Evolutionary conservation across 495 filamentous ascomycete species (phyloP).

Genomic region (Mytilinidion resinicola): DNA sequence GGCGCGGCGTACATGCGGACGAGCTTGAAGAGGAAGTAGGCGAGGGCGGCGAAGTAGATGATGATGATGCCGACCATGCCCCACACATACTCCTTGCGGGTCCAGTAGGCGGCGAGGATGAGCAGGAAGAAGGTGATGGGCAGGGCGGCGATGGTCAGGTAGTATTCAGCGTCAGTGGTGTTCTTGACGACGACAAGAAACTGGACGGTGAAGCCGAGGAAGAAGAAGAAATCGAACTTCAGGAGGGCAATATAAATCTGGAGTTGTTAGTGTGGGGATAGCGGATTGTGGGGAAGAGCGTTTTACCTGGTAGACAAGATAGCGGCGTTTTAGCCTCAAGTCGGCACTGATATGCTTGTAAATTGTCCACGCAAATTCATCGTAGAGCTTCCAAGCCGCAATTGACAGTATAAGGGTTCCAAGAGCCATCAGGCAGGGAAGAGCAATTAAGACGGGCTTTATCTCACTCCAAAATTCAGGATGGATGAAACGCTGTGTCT

Average conservation of each 20-base stretch:
- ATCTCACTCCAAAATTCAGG: conserved; percentile 56
- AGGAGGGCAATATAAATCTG: conserved; percentile 96
- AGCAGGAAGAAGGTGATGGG: conserved; percentile 86
- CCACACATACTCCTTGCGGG: conserved; percentile 68
- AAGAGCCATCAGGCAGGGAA: conserved; percentile 75
- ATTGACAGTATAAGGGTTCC: conserved; percentile 65
- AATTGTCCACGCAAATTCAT: conserved; percentile 98
- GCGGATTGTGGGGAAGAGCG: neutral
- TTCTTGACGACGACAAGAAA: conserved; percentile 86
- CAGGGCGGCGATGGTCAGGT: conserved; percentile 79
- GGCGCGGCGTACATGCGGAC: conserved; percentile 78
- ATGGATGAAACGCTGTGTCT: conserved; percentile 9
- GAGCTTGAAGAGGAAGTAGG: conserved; percentile 98
- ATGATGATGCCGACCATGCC: conserved; percentile 75
- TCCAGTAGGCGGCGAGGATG: conserved; percentile 73
- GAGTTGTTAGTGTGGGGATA: neutral
- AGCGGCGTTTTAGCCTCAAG: conserved; percentile 91
- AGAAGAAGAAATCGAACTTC: conserved; percentile 99
- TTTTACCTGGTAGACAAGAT: conserved; percentile 89
- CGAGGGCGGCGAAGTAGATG: conserved; percentile 81
- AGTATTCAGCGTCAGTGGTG: conserved; percentile 65
- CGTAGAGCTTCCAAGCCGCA: conserved; percentile 88
- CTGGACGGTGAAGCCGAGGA: conserved; percentile 95
- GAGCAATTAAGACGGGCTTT: conserved; percentile 72
- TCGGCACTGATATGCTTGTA: conserved; percentile 99